A percentile compares a stretch with the other conserved stretches of the same genome.
Conservation (phyloP, 164 flowering plant species). For the Vitis labrusca region DNA sequence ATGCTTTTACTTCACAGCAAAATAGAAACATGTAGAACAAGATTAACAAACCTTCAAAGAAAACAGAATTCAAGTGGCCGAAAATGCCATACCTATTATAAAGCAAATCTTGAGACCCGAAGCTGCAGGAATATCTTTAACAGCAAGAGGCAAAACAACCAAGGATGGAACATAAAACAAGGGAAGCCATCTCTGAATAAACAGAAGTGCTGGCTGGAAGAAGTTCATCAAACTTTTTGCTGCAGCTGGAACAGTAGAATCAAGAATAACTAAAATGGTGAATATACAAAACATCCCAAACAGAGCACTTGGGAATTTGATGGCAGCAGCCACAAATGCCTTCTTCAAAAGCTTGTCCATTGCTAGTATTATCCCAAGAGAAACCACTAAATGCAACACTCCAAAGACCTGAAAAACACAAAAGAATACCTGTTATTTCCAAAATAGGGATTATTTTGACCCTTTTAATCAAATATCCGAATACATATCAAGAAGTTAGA, state of each 20-base stretch:
- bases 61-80: neutral
- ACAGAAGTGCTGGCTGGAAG: constrained; percentile 83
- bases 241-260: constrained; percentile 57
- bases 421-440: neutral
- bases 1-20: no score
- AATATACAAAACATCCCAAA: constrained; percentile 97
- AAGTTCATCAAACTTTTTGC: constrained; percentile 67
- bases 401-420: constrained; percentile 47
- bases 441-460: no score
- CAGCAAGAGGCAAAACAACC: constrained; percentile 89
- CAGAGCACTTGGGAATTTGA: constrained; percentile 91
- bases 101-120: constrained; percentile 78
- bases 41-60: neutral
- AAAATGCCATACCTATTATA: constrained; percentile 55
- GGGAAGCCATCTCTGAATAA: constrained; percentile 97
- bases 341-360: constrained; percentile 74
- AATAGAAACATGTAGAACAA: neutral
- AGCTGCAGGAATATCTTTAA: constrained; percentile 89
- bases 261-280: constrained; percentile 64
- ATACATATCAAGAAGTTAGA: no score
- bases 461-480: neutral
- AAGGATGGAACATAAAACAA: constrained; percentile 91
- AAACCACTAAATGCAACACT: constrained; percentile 64
- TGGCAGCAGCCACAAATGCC: constrained; percentile 77
- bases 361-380: constrained; percentile 85